Base-by-base conservation (phyloP, 805 yeast genomes). In the Starmerella sirachaensis region DNA sequence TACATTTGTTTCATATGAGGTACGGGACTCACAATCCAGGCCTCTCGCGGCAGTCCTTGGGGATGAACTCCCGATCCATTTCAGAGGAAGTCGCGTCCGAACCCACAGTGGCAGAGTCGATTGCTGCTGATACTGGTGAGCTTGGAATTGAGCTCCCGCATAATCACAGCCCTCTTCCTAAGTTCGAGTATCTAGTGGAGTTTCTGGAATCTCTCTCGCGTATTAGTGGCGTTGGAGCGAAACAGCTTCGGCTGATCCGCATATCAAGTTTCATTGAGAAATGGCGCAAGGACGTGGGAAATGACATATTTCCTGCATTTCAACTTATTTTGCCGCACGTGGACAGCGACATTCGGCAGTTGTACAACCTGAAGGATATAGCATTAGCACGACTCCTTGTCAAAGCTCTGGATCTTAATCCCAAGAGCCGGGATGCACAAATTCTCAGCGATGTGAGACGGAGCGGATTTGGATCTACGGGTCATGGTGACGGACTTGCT, bases 231-330 rank as follows among this genome's bases (percentile, higher is more conserved):
- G 29, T 12, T 1, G 50, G 48, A 6, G 37, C 47, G 4, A 38
- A 27, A 14, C 18, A 19, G 6, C 24, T 23, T 5, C 39, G 44
- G 4, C 31, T 24, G 7, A 32, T 56, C 16, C 46, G 61, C 1
- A 56, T 72, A 3, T 40, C 49, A 0, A 45, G 48, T 13, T 78
- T 74, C 50, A 59, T 74, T 21, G 51, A 53, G 4, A 53, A 62
- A 26, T 78, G 80, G 78, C 56, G 74, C 25, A 48, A 47, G 12
- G 57, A 64, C 2, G 75, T 76, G 0, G 84, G 84, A 0, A 56
- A 64, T 13, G 69, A 85, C 54, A 65, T 85, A 3, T 75, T 68
- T 48, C 86, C 88, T 0, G 77, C 77, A 1, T 63, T 80, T 12
- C 60, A 74, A 22, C 61, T 85, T 33, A 61, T 58, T 40, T 39